Conservation (phyloP, 2,329 filamentous ascomycete species). For the Pseudocercospora macadamiae region DNA sequence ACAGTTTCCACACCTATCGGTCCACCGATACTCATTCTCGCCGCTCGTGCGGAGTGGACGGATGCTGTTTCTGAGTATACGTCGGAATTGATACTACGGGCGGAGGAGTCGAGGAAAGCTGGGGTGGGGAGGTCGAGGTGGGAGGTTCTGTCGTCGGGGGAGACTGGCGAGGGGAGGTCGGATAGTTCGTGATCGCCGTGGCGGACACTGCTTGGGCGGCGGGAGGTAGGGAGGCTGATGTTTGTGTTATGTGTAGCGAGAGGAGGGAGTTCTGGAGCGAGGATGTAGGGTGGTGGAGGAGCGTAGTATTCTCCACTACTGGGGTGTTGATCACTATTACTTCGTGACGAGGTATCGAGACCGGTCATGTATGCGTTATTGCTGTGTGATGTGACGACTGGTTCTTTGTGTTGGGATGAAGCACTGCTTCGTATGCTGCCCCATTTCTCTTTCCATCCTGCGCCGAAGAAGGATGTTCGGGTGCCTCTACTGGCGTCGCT, state of each 20-base stretch:
- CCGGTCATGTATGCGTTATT: conserved; percentile 30
- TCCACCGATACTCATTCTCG: conserved; percentile 20
- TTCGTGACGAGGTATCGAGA: conserved; percentile 27
- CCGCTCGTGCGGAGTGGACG: conserved; percentile 30
- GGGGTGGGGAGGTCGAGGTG: neutral
- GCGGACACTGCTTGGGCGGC: neutral
- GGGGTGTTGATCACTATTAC: neutral
- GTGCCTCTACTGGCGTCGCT: conserved; percentile 1
- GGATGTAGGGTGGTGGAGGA: conserved; percentile 10
- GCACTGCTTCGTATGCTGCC: conserved; percentile 22
- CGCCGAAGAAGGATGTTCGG: neutral
- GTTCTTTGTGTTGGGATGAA: conserved; percentile 12
- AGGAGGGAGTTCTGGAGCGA: conserved; percentile 6
- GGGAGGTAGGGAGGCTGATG: conserved; percentile 3
- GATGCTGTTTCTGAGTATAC: conserved; percentile 33
- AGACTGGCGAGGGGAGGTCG: neutral
- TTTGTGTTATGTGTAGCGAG: neutral
- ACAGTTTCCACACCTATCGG: conserved; percentile 8
- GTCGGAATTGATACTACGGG: conserved; percentile 29
- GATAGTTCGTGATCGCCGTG: neutral
- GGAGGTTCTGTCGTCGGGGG: neutral
- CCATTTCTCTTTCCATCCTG: conserved; percentile 23
- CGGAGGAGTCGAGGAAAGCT: conserved; percentile 6
- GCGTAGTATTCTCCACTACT: conserved; percentile 13
- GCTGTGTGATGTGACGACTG: conserved; percentile 12